Evolutionary conservation across 1,284 basidiomycete species (phyloP).

Genomic region (Pascua sp.): DNA sequence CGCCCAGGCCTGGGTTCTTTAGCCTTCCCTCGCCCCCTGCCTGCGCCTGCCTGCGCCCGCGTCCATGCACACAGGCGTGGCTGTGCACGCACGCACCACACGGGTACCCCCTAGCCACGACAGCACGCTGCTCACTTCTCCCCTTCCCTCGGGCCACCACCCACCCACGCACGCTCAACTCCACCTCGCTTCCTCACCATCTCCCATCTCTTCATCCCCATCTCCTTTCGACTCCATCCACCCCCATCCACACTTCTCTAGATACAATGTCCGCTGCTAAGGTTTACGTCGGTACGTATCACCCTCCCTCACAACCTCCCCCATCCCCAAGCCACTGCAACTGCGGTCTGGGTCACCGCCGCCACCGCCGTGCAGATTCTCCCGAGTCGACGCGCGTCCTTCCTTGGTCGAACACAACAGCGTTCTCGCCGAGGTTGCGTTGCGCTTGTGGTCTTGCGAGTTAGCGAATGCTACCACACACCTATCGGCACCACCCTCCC

Average conservation of each 20-base stretch:
- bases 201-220: not conserved
- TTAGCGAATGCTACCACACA: conserved; percentile 20
- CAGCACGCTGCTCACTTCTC: not conserved
- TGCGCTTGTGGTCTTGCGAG: conserved; percentile 16
- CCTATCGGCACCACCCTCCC: not conserved
- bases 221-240: conserved; percentile 7
- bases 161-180: not conserved
- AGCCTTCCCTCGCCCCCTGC: no score
- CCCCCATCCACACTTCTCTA: conserved; percentile 1
- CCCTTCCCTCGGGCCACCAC: not conserved
- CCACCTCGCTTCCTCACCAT: not conserved
- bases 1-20: no score
- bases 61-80: no score
- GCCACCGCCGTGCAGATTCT: not conserved
- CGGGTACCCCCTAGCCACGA: no score
- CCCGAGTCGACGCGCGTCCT: no score
- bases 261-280: conserved; percentile 22
- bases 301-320: not conserved
- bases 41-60: no score
- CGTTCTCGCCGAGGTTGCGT: no score
- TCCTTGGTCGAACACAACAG: no score
- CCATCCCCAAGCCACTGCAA: not conserved
- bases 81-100: no score
- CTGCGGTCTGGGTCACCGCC: not conserved
- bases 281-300: conserved; percentile 24